phyloP scores from a whole-genome alignment of 441 rosid species.

The Dalechampia spathulata region DNA sequence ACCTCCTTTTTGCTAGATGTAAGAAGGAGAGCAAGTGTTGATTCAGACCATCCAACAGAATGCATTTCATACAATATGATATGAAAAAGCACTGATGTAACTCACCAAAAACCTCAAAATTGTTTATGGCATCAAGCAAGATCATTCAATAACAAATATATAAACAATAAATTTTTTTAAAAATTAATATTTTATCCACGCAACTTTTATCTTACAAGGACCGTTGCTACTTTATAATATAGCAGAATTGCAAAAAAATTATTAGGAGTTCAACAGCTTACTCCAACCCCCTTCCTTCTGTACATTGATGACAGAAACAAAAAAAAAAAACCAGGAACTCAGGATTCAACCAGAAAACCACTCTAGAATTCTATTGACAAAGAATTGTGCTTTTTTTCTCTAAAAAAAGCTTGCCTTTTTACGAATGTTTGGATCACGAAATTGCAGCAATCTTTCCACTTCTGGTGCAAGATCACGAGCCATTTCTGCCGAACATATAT shows the following conservation, averaged over 20 bases:
- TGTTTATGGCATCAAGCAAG: too few species aligned
- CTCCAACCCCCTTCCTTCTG: neutral
- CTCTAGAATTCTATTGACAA: neutral
- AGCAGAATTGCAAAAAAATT: too few species aligned
- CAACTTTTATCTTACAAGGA: neutral
- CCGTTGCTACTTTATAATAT: too few species aligned
- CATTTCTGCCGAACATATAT: slow-evolving; percentile 99
- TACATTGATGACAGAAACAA: neutral
- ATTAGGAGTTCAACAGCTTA: neutral
- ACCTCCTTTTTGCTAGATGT: too few species aligned
- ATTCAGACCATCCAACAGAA: neutral
- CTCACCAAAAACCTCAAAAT: too few species aligned
- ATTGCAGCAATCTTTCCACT: slow-evolving; percentile 92
- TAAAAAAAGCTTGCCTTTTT: slow-evolving; percentile 59
- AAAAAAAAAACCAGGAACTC: too few species aligned
- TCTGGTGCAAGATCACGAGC: slow-evolving; percentile 99
- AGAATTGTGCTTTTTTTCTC: too few species aligned
- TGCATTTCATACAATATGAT: too few species aligned
- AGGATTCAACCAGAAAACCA: too few species aligned
- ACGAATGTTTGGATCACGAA: slow-evolving; percentile 98
- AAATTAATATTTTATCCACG: neutral
- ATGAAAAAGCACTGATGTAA: neutral
- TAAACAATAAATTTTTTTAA: too few species aligned
- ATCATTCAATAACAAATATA: too few species aligned
- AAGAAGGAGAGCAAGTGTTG: too few species aligned